A percentile compares a stretch with the other conserved stretches of the same genome.
Evolutionary conservation across 768 basidiomycete genomes (phyloP).

Genomic region (Leccinum arenicola): DNA sequence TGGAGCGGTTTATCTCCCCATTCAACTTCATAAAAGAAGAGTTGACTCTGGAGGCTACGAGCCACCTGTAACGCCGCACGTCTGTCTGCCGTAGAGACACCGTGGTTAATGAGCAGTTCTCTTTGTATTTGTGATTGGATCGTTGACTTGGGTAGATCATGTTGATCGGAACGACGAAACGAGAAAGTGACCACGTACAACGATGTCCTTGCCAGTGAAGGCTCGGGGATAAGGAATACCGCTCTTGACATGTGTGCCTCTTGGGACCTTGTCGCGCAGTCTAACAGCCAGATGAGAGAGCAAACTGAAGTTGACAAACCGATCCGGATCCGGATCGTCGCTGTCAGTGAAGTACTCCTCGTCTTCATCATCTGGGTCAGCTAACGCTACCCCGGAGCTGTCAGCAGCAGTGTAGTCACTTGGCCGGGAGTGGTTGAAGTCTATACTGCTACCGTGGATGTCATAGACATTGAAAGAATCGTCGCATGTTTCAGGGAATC

Average conservation of each 20-base stretch:
- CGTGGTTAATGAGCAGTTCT: constrained; percentile 74
- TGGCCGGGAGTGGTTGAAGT: constrained; percentile 23
- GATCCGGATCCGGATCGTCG: constrained; percentile 64
- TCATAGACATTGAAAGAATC: constrained; percentile 21
- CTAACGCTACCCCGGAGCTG: constrained; percentile 17
- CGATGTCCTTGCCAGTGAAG: constrained; percentile 93
- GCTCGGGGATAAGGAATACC: constrained; percentile 87
- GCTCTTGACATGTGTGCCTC: constrained; percentile 86
- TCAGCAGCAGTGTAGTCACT: constrained; percentile 19
- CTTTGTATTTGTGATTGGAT: constrained; percentile 86
- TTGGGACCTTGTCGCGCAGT: constrained; percentile 85
- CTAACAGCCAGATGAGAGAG: constrained; percentile 88
- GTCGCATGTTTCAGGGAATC: constrained; percentile 13
- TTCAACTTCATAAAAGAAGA: constrained; percentile 97
- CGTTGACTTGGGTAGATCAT: constrained; percentile 56
- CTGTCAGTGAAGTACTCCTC: constrained; percentile 38
- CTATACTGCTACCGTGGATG: constrained; percentile 20
- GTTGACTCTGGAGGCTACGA: constrained; percentile 83
- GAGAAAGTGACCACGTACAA: constrained; percentile 52
- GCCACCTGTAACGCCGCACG: constrained; percentile 85
- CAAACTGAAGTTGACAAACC: constrained; percentile 86
- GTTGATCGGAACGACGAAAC: background rate
- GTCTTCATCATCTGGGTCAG: constrained; percentile 28
- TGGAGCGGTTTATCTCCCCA: constrained; percentile 82
- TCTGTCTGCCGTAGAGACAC: constrained; percentile 72